Conservation (phyloP, 2,329 filamentous ascomycete genomes). For the Colletotrichum sp. region DNA sequence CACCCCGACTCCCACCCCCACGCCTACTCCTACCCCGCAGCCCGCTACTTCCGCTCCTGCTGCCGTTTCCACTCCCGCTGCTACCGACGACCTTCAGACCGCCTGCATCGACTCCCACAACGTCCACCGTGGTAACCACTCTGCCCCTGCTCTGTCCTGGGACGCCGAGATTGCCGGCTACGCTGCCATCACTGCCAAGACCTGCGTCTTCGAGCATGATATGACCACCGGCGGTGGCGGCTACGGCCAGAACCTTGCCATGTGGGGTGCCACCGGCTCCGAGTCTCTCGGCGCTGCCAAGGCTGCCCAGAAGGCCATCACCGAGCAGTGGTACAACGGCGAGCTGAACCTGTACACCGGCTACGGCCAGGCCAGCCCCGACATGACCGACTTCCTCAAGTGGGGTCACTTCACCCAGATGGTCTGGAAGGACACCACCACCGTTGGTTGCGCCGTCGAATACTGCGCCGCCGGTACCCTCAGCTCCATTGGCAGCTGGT, state of each 20-base stretch:
- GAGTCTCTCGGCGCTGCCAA: slow-evolving; percentile 52
- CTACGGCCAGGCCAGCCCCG: slow-evolving; percentile 66
- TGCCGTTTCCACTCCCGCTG: slow-evolving; percentile 12
- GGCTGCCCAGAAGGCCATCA: slow-evolving; percentile 72
- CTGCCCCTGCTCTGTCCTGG: slow-evolving; percentile 69
- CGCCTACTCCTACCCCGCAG: slow-evolving; percentile 15
- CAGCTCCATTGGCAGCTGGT: slow-evolving; percentile 62
- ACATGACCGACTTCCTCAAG: slow-evolving; percentile 64
- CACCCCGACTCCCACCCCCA: slow-evolving; percentile 1
- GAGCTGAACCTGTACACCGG: slow-evolving; percentile 63
- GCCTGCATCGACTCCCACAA: slow-evolving; percentile 79
- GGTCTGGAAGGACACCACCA: slow-evolving; percentile 43
- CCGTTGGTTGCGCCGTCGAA: slow-evolving; percentile 66
- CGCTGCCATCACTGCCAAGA: slow-evolving; percentile 67
- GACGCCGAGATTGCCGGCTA: slow-evolving; percentile 65
- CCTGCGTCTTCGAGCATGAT: slow-evolving; percentile 78
- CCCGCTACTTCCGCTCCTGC: slow-evolving; percentile 26
- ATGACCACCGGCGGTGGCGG: slow-evolving; percentile 65
- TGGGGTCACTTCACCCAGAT: slow-evolving; percentile 64
- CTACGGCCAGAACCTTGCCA: slow-evolving; percentile 94
- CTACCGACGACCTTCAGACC: slow-evolving; percentile 33
- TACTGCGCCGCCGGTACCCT: slow-evolving; percentile 64
- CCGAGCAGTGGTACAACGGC: slow-evolving; percentile 87
- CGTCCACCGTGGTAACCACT: slow-evolving; percentile 83
- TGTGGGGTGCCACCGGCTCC: slow-evolving; percentile 49